Percentiles rank a stretch among this genome's conserved stretches.
phyloP scores from a whole-genome alignment of 805 yeast genomes.

The Saccharomycopsis schoenii region DNA sequence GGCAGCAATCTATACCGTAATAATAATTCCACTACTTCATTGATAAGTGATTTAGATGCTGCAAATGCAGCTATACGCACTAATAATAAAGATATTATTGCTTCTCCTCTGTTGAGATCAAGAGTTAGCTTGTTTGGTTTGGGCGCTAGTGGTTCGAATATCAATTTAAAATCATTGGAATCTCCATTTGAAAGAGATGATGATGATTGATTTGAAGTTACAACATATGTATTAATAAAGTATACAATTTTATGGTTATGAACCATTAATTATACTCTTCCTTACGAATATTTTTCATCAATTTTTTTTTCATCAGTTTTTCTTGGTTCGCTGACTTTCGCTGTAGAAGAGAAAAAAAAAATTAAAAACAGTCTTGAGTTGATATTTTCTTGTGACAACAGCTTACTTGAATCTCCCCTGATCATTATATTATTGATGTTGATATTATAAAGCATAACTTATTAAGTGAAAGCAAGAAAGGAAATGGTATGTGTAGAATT shows the following conservation, averaged over 20 bases:
- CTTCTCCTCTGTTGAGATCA: slow-evolving; percentile 15
- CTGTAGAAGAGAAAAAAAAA: not conserved
- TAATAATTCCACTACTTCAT: not conserved
- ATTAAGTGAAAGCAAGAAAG: not conserved
- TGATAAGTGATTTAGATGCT: not conserved
- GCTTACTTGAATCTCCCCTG: too few species aligned
- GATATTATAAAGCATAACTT: not conserved
- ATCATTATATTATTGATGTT: not conserved
- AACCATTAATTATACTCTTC: not conserved
- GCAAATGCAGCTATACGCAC: not conserved
- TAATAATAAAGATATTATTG: not conserved
- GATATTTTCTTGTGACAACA: too few species aligned
- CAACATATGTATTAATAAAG: not conserved
- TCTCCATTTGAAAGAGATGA: not conserved
- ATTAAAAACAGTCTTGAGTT: not conserved
- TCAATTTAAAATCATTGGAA: not conserved
- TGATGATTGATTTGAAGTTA: not conserved
- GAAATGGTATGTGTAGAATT: not conserved
- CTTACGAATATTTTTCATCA: not conserved
- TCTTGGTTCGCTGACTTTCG: not conserved
- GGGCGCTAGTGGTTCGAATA: not conserved
- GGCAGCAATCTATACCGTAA: not conserved
- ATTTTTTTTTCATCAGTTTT: not conserved
- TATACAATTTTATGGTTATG: not conserved
- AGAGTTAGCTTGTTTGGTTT: slow-evolving; percentile 15